These are phyloP conservation scores for Fusarium lateritium DNA, from an alignment of 2,329 filamentous ascomycete genomes.

Conservation along the genomic window DNA sequence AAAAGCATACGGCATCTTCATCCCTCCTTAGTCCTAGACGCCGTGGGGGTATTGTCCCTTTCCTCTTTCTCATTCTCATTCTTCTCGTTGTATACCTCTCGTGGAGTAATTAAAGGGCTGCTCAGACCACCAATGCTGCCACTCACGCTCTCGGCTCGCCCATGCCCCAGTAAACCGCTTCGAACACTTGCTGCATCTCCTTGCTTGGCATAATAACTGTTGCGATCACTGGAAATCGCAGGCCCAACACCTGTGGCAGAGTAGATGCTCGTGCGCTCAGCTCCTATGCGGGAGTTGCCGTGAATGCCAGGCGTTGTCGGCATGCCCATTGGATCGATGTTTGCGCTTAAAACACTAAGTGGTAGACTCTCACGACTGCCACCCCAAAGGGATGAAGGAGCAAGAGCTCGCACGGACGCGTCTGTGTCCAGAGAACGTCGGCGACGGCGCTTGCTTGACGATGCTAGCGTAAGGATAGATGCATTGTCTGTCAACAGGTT, in stretches of 20 bases:
- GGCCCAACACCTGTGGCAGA: slow-evolving; percentile 79
- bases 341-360: slow-evolving; percentile 82
- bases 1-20: slow-evolving; percentile 18
- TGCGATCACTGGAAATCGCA: slow-evolving; percentile 80
- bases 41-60: slow-evolving; percentile 38
- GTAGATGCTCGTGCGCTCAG: slow-evolving; percentile 86
- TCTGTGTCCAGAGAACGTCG: slow-evolving; percentile 88
- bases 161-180: slow-evolving; percentile 83
- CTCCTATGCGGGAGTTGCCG: slow-evolving; percentile 59
- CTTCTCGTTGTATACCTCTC: slow-evolving; percentile 60
- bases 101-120: slow-evolving; percentile 74
- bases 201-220: slow-evolving; percentile 81
- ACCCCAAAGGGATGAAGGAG: slow-evolving; percentile 85
- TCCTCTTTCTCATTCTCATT: slow-evolving; percentile 48
- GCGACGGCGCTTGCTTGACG: slow-evolving; percentile 83
- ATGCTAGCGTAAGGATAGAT: slow-evolving; percentile 87
- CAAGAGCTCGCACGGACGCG: slow-evolving; percentile 86
- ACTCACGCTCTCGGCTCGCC: slow-evolving; percentile 84
- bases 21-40: slow-evolving; percentile 41
- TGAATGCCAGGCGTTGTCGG: slow-evolving; percentile 67
- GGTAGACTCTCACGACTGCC: slow-evolving; percentile 86
- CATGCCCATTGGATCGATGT: slow-evolving; percentile 67
- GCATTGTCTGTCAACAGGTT: slow-evolving; percentile 88
- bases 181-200: slow-evolving; percentile 83
- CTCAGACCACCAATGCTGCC: slow-evolving; percentile 77